These are phyloP conservation scores for Debaryomyces hansenii DNA, from an alignment of 805 yeast genomes.

Conservation along the genomic window DNA sequence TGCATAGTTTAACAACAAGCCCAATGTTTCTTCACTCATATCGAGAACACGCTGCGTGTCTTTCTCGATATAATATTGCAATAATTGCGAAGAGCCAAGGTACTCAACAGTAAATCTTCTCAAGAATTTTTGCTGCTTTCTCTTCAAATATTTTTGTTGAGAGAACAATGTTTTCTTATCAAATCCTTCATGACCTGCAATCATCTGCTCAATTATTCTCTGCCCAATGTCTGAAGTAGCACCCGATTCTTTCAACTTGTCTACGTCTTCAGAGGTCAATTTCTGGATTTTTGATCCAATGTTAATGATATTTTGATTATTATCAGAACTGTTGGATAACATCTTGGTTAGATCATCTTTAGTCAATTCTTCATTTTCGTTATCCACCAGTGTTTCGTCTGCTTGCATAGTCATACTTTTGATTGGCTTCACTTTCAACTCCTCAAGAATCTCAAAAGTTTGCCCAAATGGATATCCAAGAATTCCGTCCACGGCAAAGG, in stretches of 20 bases:
- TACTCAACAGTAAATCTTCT: slow-evolving; percentile 82
- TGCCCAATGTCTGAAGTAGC: slow-evolving; percentile 64
- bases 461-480: slow-evolving; percentile 86
- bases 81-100: slow-evolving; percentile 65
- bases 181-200: slow-evolving; percentile 81
- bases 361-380: slow-evolving; percentile 37
- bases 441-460: slow-evolving; percentile 78
- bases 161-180: slow-evolving; percentile 86
- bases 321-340: slow-evolving; percentile 51
- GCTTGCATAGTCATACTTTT: slow-evolving; percentile 33
- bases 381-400: slow-evolving; percentile 30
- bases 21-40: slow-evolving; percentile 82
- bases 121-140: slow-evolving; percentile 90
- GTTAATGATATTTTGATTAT: slow-evolving; percentile 65
- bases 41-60: slow-evolving; percentile 73
- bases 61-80: slow-evolving; percentile 75
- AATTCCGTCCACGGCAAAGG: slow-evolving; percentile 70
- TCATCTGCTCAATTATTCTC: slow-evolving; percentile 76
- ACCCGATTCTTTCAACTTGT: slow-evolving; percentile 71
- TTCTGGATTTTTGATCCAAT: slow-evolving; percentile 72
- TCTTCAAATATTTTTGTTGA: slow-evolving; percentile 85
- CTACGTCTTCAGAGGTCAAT: slow-evolving; percentile 78
- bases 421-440: slow-evolving; percentile 50
- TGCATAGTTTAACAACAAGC: slow-evolving; percentile 72
- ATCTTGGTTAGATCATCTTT: slow-evolving; percentile 36